Evolutionary conservation across 441 rosid genomes (phyloP).

Genomic region (Bocquillonia castaneifolia): DNA sequence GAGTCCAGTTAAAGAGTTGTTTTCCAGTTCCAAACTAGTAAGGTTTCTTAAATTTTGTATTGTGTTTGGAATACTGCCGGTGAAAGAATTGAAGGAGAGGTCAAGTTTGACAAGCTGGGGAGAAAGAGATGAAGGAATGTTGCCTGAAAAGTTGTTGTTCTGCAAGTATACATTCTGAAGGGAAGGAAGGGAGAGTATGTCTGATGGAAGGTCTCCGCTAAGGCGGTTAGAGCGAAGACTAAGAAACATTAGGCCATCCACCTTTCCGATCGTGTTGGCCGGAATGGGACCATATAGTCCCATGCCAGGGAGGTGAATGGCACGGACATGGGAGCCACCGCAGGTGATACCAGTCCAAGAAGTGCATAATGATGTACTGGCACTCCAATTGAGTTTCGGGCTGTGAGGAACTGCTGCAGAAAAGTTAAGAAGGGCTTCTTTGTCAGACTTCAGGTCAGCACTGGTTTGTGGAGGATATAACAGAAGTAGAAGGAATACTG

Average conservation of each 20-base stretch:
- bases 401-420: conserved; percentile 45
- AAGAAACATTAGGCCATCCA: conserved; percentile 48
- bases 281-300: conserved; percentile 79
- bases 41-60: conserved; percentile 39
- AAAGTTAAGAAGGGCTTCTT: conserved; percentile 74
- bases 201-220: conserved; percentile 53
- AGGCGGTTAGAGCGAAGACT: conserved; percentile 73
- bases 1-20: conserved; percentile 52
- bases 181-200: conserved; percentile 52
- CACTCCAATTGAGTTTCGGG: conserved; percentile 67
- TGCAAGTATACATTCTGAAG: conserved; percentile 63
- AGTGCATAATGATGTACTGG: conserved; percentile 45
- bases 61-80: conserved; percentile 53
- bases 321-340: conserved; percentile 46
- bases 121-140: conserved; percentile 52
- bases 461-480: conserved; percentile 32
- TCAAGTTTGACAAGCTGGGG: conserved; percentile 52
- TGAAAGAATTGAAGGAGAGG: conserved; percentile 60
- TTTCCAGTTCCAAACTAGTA: conserved; percentile 54
- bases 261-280: conserved; percentile 56
- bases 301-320: conserved; percentile 67
- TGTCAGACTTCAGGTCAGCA: conserved; percentile 54
- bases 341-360: conserved; percentile 81
- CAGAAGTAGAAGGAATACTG: conserved; percentile 32
- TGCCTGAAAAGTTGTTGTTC: conserved; percentile 56